These are phyloP conservation scores for Musa balbisiana DNA, from an alignment of 202 grass and related monocot genomes.

Conservation along the genomic window DNA sequence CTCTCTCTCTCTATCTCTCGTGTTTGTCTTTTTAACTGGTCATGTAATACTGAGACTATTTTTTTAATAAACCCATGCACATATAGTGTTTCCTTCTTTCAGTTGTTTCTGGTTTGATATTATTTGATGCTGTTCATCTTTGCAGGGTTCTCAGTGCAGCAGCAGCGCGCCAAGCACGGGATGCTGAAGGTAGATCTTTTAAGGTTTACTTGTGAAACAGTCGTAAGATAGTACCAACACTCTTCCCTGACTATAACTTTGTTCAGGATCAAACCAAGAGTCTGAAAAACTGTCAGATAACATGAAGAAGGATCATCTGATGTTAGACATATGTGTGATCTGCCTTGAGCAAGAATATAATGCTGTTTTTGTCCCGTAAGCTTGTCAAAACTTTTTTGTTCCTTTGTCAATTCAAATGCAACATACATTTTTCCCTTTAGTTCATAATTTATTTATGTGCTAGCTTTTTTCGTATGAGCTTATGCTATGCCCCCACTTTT, in stretches of 20 bases:
- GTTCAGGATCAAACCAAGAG: conserved; percentile 36
- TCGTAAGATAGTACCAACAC: neutral
- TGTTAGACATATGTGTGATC: conserved; percentile 90
- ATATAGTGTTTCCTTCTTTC: neutral
- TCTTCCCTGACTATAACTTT: conserved; percentile 22
- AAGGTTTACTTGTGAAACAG: neutral
- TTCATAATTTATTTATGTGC: neutral
- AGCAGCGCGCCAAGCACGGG: conserved; percentile 64
- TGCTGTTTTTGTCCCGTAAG: conserved; percentile 99
- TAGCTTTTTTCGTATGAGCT: neutral
- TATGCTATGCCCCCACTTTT: neutral
- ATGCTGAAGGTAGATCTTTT: conserved; percentile 73
- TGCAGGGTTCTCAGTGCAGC: conserved; percentile 75
- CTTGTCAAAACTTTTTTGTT: conserved; percentile 16
- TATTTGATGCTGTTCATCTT: neutral
- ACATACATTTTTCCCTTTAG: neutral
- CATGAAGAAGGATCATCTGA: conserved; percentile 53
- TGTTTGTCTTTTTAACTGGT: no score
- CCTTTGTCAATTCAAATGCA: conserved; percentile 7
- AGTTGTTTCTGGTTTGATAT: neutral
- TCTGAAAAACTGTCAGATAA: conserved; percentile 37
- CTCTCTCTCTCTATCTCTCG: no score
- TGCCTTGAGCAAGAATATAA: conserved; percentile 99
- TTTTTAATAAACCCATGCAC: neutral
- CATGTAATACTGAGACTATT: no score